Conservation (phyloP, 2,329 filamentous ascomycete species). For the Fusarium sulawesiense region DNA sequence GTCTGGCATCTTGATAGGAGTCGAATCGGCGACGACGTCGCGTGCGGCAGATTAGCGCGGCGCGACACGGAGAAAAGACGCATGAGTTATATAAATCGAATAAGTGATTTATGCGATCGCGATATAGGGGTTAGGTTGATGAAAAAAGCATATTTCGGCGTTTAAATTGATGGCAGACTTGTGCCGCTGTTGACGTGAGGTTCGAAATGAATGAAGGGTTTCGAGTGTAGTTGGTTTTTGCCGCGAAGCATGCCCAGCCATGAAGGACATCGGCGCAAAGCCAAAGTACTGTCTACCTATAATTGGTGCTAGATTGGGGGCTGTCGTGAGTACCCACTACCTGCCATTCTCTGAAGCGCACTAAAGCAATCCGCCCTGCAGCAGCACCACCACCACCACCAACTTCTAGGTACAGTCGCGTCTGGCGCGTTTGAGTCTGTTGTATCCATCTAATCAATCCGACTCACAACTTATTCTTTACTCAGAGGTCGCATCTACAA, state of each 20-base stretch:
- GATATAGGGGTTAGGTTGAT: slow-evolving; percentile 56
- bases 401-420: slow-evolving; percentile 45
- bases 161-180: slow-evolving; percentile 54
- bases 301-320: not conserved
- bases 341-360: slow-evolving; percentile 12
- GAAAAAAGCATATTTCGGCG: slow-evolving; percentile 56
- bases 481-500: not conserved
- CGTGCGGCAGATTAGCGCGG: slow-evolving; percentile 60
- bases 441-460: slow-evolving; percentile 18
- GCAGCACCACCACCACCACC: slow-evolving; percentile 30
- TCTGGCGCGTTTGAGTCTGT: slow-evolving; percentile 41
- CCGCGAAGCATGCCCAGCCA: slow-evolving; percentile 44
- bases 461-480: not conserved
- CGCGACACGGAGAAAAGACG: slow-evolving; percentile 56
- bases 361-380: slow-evolving; percentile 34
- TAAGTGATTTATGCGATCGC: slow-evolving; percentile 57
- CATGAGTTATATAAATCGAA: slow-evolving; percentile 58
- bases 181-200: slow-evolving; percentile 43
- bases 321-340: slow-evolving; percentile 37
- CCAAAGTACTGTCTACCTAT: slow-evolving; percentile 45
- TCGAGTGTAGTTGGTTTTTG: slow-evolving; percentile 53
- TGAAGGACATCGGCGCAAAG: slow-evolving; percentile 34
- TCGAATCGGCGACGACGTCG: slow-evolving; percentile 55
- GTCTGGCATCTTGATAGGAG: slow-evolving; percentile 67
- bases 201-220: slow-evolving; percentile 45